Evolutionary conservation across 2,329 filamentous ascomycete genomes (phyloP).

Genomic region (Penicillium expansum): DNA sequence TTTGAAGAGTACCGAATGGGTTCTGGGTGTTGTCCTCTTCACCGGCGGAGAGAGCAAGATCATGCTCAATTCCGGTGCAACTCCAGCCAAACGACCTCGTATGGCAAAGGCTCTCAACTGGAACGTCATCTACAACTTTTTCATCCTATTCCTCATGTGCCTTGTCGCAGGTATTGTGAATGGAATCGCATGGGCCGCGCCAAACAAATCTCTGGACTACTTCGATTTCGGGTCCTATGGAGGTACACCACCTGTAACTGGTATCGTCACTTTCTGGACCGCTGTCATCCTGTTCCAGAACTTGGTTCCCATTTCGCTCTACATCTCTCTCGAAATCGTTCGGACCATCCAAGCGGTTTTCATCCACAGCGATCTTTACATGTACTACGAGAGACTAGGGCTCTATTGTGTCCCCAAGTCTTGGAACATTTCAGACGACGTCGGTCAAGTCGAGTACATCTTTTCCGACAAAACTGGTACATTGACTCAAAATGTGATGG

Average conservation of each 20-base stretch:
- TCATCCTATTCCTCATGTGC: conserved; percentile 86
- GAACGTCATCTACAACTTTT: conserved; percentile 96
- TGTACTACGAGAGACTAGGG: conserved; percentile 95
- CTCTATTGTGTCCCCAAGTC: conserved; percentile 96
- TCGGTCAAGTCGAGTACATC: conserved; percentile 98
- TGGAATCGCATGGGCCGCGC: conserved; percentile 74
- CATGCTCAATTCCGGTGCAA: conserved; percentile 97
- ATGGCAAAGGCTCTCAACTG: conserved; percentile 94
- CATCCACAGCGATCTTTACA: conserved; percentile 91
- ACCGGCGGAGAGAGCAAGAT: conserved; percentile 97
- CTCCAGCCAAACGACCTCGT: conserved; percentile 86
- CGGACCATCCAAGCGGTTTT: conserved; percentile 91
- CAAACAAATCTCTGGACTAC: conserved; percentile 69
- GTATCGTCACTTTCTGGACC: conserved; percentile 96
- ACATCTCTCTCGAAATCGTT: conserved; percentile 95
- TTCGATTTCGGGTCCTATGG: conserved; percentile 88
- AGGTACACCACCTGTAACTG: conserved; percentile 70
- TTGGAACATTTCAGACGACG: conserved; percentile 98
- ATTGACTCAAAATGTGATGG: conserved; percentile 91
- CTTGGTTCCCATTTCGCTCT: conserved; percentile 95
- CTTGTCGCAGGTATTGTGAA: conserved; percentile 80
- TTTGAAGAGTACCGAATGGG: conserved; percentile 93
- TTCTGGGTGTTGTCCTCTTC: conserved; percentile 86
- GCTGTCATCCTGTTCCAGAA: conserved; percentile 95
- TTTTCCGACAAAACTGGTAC: conserved; percentile 95